Base-by-base conservation (phyloP, 805 yeast species). In the Nakazawaea ernobii region DNA sequence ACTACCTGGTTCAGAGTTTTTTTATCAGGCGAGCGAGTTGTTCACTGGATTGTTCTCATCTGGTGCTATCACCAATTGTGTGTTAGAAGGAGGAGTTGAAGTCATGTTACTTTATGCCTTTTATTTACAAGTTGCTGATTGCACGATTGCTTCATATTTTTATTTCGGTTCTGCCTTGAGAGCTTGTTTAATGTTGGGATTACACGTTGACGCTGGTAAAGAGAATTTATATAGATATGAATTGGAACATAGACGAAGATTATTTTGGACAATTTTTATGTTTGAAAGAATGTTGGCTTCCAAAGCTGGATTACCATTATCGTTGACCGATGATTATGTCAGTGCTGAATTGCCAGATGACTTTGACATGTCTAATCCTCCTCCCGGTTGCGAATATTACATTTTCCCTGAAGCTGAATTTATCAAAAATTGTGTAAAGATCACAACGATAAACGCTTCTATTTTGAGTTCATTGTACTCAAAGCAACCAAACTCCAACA, bases 151-250 rank as follows among this genome's bases (percentile, higher is more conserved):
- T 0, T 84, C 91, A 3, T 86, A 86, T 56, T 84, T 86, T 57
- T 86, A 85, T 62, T 84, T 86, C 63, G 91, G 91, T 2, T 72
- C 82, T 49, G 92, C 92, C 0, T 61, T 86, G 33, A 69, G 91
- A 49, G 80, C 91, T 0, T 80, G 89, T 7, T 67, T 86, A 46
- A 79, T 85, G 41, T 62, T 85, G 26, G 95, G 95, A 2, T 75
- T 84, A 80, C 95, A 86, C 61, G 94, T 86, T 2, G 94, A 86
- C 65, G 82, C 88, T 7, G 91, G 84, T 50, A 79, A 80, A 55
- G 88, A 81, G 52, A 62, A 68, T 28, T 55, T 77, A 42, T 73
- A 72, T 53, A 58, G 80, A 32, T 76, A 71, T 54, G 82, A 78
- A 51, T 59, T 78, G 49, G 84, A 78, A 49, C 84, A 78, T 57